These are phyloP conservation scores for Exophiala dermatitidis DNA, from an alignment of 2,329 filamentous ascomycete species.

Conservation along the genomic window DNA sequence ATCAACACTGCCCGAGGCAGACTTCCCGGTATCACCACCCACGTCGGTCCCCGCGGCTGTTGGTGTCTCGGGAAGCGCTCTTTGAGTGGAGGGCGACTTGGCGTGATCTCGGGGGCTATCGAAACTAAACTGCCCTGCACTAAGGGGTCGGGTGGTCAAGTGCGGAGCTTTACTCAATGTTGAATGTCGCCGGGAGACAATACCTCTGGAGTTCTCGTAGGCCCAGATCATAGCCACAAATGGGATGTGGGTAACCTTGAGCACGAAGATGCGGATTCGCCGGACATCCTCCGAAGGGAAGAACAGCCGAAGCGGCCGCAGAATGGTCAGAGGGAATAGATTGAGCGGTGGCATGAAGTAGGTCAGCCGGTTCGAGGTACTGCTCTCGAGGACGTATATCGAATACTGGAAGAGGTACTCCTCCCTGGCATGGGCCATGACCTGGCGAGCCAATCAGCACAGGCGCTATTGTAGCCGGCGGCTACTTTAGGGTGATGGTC, in stretches of 20 bases:
- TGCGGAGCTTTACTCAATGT: constrained; percentile 19
- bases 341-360: constrained; percentile 49
- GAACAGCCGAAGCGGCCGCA: constrained; percentile 52
- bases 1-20: constrained; percentile 21
- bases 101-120: constrained; percentile 13
- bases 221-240: constrained; percentile 51
- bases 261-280: constrained; percentile 50
- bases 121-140: constrained; percentile 15
- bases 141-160: constrained; percentile 16
- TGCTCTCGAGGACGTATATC: constrained; percentile 41
- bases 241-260: constrained; percentile 53
- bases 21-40: constrained; percentile 13
- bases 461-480: constrained; percentile 1
- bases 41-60: constrained; percentile 8
- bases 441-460: constrained; percentile 35
- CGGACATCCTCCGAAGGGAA: constrained; percentile 50
- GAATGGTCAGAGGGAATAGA: constrained; percentile 49
- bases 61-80: constrained; percentile 17
- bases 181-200: constrained; percentile 26
- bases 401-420: constrained; percentile 53
- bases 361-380: constrained; percentile 41
- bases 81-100: constrained; percentile 12
- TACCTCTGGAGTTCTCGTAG: constrained; percentile 42
- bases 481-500: constrained; percentile 8
- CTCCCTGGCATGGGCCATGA: constrained; percentile 55